A percentile compares a stretch with the other conserved stretches of the same genome.
Evolutionary conservation across 768 basidiomycete genomes (phyloP).

Genomic region (Tricholoma sp.): DNA sequence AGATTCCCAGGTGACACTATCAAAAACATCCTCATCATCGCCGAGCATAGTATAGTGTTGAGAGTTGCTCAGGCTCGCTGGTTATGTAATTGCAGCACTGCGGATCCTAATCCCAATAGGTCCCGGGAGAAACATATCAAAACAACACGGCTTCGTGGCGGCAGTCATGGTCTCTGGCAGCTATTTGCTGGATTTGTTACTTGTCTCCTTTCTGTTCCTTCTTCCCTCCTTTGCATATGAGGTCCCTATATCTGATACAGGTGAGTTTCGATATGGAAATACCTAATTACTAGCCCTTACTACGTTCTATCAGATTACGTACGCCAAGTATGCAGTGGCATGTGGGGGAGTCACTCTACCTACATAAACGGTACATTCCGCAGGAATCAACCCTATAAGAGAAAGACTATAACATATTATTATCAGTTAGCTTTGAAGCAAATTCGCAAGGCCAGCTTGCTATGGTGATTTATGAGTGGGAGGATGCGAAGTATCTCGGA

Average conservation of each 20-base stretch:
- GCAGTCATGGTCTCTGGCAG: slow-evolving; percentile 19
- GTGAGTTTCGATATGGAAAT: slow-evolving; percentile 20
- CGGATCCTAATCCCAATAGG: slow-evolving; percentile 12
- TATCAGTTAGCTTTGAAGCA: slow-evolving; percentile 69
- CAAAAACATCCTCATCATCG: slow-evolving; percentile 87
- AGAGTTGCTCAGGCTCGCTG: too few species aligned
- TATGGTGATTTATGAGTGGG: slow-evolving; percentile 96
- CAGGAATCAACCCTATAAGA: neutral
- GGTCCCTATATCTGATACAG: slow-evolving; percentile 62
- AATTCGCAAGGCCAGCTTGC: slow-evolving; percentile 83
- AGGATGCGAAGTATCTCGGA: slow-evolving; percentile 81
- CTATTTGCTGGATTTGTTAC: slow-evolving; percentile 16
- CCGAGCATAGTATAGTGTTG: slow-evolving; percentile 57
- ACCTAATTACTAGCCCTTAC: slow-evolving; percentile 8
- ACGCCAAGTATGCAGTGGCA: slow-evolving; percentile 90
- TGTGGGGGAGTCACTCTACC: slow-evolving; percentile 79
- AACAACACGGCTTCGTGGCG: slow-evolving; percentile 17
- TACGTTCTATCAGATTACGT: slow-evolving; percentile 50
- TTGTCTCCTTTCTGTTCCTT: slow-evolving; percentile 27
- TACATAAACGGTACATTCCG: slow-evolving; percentile 73
- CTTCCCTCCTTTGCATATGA: slow-evolving; percentile 46
- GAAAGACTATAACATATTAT: neutral
- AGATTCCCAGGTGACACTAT: slow-evolving; percentile 89
- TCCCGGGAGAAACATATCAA: slow-evolving; percentile 32
- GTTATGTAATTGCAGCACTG: slow-evolving; percentile 8